phyloP scores from a whole-genome alignment of 179 eudicot species.

The Spinacia oleracea region DNA sequence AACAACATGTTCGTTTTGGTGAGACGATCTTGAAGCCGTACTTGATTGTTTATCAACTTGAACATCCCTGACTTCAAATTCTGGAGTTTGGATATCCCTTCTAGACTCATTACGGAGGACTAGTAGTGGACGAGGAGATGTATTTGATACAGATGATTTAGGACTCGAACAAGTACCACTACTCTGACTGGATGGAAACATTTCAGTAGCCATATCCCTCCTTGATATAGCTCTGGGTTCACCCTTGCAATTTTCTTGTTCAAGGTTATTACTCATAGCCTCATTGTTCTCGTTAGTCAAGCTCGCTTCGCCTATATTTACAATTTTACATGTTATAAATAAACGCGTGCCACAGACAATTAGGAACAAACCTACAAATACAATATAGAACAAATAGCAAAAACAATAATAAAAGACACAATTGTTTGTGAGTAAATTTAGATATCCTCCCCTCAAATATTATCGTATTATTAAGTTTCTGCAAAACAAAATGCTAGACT shows the following conservation, averaged over 20 bases:
- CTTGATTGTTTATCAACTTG: constrained; percentile 40
- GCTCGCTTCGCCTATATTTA: constrained; percentile 13
- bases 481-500: no score
- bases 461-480: no score
- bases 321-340: no score
- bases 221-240: constrained; percentile 28
- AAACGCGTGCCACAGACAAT: no score
- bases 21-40: constrained; percentile 23
- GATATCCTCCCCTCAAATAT: no score
- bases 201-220: constrained; percentile 48
- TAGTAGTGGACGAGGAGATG: constrained; percentile 19
- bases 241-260: neutral
- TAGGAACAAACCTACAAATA: no score
- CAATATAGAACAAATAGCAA: no score
- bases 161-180: constrained; percentile 21
- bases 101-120: neutral
- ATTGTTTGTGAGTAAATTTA: no score
- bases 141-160: constrained; percentile 19
- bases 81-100: neutral
- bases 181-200: constrained; percentile 29
- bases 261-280: neutral
- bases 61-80: constrained; percentile 40
- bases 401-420: no score
- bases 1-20: neutral
- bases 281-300: constrained; percentile 5